Conservation (phyloP, 2,329 filamentous ascomycete genomes). For the Diplodia scrobiculata region DNA sequence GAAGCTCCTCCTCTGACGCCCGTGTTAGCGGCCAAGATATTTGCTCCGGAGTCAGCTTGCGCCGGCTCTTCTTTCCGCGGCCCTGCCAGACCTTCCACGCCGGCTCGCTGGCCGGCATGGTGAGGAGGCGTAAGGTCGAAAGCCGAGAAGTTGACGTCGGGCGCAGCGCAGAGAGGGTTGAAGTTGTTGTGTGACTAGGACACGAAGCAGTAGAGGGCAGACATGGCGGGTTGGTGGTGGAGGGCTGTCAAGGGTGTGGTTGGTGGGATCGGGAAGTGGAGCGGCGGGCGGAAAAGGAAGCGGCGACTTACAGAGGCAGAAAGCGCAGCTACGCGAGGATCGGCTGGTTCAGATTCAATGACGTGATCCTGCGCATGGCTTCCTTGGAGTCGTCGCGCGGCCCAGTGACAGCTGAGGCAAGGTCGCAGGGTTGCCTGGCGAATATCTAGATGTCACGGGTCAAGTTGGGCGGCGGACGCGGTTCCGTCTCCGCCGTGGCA, state of each 20-base stretch:
- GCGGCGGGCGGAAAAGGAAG: constrained; percentile 19
- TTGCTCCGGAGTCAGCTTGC: constrained; percentile 9
- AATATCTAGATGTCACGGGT: constrained; percentile 1
- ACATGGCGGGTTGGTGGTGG: background rate
- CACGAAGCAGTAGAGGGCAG: background rate
- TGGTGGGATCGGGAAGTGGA: background rate
- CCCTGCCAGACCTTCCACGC: constrained; percentile 12
- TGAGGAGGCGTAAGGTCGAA: background rate
- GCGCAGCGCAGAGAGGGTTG: background rate
- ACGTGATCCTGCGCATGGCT: constrained; percentile 22
- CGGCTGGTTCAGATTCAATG: background rate
- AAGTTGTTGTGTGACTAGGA: background rate
- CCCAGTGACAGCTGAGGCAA: background rate
- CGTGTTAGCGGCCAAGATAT: constrained; percentile 26
- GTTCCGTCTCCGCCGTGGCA: background rate
- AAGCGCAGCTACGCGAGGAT: constrained; percentile 13
- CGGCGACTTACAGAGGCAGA: constrained; percentile 23
- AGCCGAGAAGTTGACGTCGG: background rate
- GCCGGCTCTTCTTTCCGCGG: constrained; percentile 8
- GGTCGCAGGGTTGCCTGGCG: background rate
- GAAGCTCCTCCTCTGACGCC: constrained; percentile 2
- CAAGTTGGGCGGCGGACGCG: constrained; percentile 12
- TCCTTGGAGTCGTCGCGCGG: background rate
- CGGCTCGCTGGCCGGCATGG: constrained; percentile 17
- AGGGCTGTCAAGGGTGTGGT: background rate